phyloP scores from a whole-genome alignment of 371 early-diverging fungal species.

The Mucor racemosus region DNA sequence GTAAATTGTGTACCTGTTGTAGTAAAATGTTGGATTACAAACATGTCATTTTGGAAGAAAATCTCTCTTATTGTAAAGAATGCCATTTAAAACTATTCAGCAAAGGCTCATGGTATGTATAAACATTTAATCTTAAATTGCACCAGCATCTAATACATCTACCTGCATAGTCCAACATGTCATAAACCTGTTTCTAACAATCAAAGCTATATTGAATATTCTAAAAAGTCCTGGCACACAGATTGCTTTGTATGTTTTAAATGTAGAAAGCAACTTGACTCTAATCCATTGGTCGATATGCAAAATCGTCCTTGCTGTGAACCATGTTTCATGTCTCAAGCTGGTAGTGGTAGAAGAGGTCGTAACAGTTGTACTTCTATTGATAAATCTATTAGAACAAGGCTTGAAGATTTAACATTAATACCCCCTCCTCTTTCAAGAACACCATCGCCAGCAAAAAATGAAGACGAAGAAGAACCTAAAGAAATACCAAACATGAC shows the following conservation, averaged over 20 bases:
- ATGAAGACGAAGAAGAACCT: conserved; percentile 10
- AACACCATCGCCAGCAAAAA: conserved; percentile 21
- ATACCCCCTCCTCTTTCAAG: conserved; percentile 18
- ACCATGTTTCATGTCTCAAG: conserved; percentile 61
- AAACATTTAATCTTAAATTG: neutral
- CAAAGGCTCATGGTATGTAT: conserved; percentile 42
- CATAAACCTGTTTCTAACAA: conserved; percentile 44
- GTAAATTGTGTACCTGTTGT: conserved; percentile 24
- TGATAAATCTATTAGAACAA: neutral
- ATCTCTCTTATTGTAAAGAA: conserved; percentile 35
- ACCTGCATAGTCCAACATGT: conserved; percentile 43
- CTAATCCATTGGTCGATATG: conserved; percentile 63
- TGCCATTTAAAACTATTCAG: conserved; percentile 39
- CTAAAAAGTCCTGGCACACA: conserved; percentile 53
- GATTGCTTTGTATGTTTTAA: conserved; percentile 55
- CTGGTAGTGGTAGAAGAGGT: conserved; percentile 1
- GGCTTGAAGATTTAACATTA: neutral
- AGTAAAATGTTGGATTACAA: conserved; percentile 17
- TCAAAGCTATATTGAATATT: conserved; percentile 52
- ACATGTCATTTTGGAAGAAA: conserved; percentile 12
- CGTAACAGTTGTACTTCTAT: neutral
- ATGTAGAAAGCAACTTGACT: conserved; percentile 34
- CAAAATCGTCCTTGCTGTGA: conserved; percentile 69
- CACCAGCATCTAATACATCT: neutral
- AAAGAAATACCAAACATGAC: neutral